Base-by-base conservation (phyloP, 306 rosid species). In the Leucaena leucocephala region DNA sequence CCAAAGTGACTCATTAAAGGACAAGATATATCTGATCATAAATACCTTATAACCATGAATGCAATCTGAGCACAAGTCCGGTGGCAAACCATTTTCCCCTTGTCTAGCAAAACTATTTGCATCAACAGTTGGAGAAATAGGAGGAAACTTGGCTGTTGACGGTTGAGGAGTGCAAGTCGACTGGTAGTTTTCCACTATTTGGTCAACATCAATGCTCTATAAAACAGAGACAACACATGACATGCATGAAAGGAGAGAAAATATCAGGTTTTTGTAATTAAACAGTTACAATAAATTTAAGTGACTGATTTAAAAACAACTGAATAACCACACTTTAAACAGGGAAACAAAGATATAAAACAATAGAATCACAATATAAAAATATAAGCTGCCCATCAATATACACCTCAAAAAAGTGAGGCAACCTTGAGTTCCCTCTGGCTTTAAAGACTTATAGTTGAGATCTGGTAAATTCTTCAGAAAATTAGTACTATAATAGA, bases 161-260 rank as follows among this genome's bases (percentile, higher is more conserved):
- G 91, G 90, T 82, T 90, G 86, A 78, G 99, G 99, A 21, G 99
- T 93, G 86, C 93, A 87, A 68, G 78, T 78, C 69, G 98, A 89
- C 82, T 95, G 99, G 84, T 93, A 93, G 68, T 90, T 90, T 86
- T 93, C 96, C 74, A 95, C 98, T 77, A 95, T 86, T 85, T 93
- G 97, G 88, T 93, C 99, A 79, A 95, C 90, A 81, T 93, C 99
- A 85, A 95, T 91, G 84, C 72, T 86, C 98, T 95, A 87, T 61
- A 80, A 65, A 45, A 76, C 79, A 89, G 72, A 77, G 57, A 7
- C 70, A 81, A 76, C 14, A 46, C 48, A 78, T 66, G 68, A 77
- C 83, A 84, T 34, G 66, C 75, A 78, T 55, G 78, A 70, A 75
- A 49, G 11, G 10, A 82, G 48, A 58, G 67, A 87, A 74, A 75